Conservation (phyloP, 2,329 filamentous ascomycete genomes). For the Cercospora zeina region DNA sequence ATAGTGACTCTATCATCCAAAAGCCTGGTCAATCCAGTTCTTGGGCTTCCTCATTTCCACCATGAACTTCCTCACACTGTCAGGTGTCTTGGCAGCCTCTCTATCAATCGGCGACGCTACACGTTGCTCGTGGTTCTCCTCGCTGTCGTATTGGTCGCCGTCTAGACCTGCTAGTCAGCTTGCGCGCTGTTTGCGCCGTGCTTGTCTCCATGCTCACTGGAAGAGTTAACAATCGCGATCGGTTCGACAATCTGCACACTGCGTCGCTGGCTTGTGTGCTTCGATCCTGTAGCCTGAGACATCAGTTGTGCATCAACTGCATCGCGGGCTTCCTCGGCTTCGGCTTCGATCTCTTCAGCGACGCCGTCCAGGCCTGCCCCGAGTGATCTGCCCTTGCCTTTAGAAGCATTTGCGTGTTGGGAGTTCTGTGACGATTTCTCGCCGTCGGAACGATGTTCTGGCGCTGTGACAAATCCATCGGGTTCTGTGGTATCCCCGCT, state of each 20-base stretch:
- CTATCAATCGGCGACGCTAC: conserved; percentile 25
- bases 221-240: conserved; percentile 21
- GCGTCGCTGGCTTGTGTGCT: conserved; percentile 22
- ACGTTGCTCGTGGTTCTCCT: conserved; percentile 16
- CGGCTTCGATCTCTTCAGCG: conserved; percentile 22
- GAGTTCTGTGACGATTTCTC: conserved; percentile 20
- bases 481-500: conserved; percentile 24
- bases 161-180: conserved; percentile 27
- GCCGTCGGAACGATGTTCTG: conserved; percentile 12
- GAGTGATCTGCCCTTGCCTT: conserved; percentile 27
- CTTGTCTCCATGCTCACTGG: conserved; percentile 27
- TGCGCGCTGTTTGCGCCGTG: conserved; percentile 20
- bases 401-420: conserved; percentile 15
- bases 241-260: conserved; percentile 31
- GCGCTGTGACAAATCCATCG: conserved; percentile 26
- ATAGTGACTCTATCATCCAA: conserved; percentile 21
- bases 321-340: conserved; percentile 17
- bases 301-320: conserved; percentile 18
- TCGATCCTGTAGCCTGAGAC: conserved; percentile 18
- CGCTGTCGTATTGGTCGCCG: conserved; percentile 25
- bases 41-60: conserved; percentile 28
- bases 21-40: conserved; percentile 30
- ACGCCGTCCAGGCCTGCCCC: conserved; percentile 25
- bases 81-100: conserved; percentile 29
- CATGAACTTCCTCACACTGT: conserved; percentile 27